phyloP scores from a whole-genome alignment of 306 rosid species.

The Prunus campanulata region DNA sequence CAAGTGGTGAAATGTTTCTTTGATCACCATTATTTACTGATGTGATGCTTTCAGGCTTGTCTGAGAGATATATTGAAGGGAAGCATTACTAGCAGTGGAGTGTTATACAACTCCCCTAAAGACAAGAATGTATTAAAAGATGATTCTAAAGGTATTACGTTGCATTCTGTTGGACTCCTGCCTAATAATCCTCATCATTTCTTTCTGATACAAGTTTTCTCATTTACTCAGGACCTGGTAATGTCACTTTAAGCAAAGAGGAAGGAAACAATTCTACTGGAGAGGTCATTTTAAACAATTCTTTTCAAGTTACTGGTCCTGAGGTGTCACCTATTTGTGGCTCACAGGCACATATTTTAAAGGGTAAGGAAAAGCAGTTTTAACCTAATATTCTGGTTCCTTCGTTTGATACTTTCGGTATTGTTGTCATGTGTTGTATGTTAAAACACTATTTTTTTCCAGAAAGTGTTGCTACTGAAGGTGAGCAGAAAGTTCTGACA shows the following conservation, averaged over 20 bases:
- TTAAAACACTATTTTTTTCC: constrained; percentile 13
- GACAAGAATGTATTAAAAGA: constrained; percentile 39
- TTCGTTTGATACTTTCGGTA: constrained; percentile 8
- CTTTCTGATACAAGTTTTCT: constrained; percentile 11
- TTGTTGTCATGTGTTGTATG: constrained; percentile 7
- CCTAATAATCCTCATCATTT: not conserved
- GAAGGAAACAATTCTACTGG: constrained; percentile 24
- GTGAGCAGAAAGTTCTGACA: constrained; percentile 22
- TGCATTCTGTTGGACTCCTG: constrained; percentile 5
- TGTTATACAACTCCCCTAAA: constrained; percentile 25
- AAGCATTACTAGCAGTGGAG: constrained; percentile 51
- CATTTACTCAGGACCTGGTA: constrained; percentile 29
- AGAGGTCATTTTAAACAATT: constrained; percentile 18
- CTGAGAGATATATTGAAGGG: constrained; percentile 63
- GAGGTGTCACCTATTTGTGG: constrained; percentile 27
- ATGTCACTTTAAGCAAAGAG: constrained; percentile 26
- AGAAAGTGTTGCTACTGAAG: constrained; percentile 39
- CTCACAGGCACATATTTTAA: constrained; percentile 21
- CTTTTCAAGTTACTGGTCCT: constrained; percentile 28
- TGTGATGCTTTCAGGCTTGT: constrained; percentile 42
- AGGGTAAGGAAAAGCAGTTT: constrained; percentile 43
- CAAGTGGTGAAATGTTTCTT: constrained; percentile 1
- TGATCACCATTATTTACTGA: constrained; percentile 10
- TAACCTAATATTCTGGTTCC: not conserved
- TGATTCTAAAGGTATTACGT: constrained; percentile 35